Percentiles rank a stretch among this genome's conserved stretches.
These are phyloP conservation scores for Candida pini DNA, from an alignment of 805 yeast species.

Conservation along the genomic window DNA sequence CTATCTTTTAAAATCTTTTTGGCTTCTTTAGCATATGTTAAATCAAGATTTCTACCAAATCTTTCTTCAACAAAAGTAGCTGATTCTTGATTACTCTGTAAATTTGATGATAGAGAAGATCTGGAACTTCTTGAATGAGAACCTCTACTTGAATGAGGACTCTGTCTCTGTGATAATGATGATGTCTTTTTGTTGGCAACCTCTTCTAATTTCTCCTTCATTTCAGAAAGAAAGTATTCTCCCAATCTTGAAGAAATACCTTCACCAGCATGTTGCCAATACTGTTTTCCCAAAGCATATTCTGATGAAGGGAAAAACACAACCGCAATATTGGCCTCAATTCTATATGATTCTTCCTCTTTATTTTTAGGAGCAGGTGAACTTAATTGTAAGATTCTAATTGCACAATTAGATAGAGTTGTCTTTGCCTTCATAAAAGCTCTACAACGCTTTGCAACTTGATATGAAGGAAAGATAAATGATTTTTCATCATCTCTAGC, in stretches of 20 bases:
- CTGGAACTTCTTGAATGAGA: slow-evolving; percentile 22
- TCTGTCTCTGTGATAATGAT: slow-evolving; percentile 3
- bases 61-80: slow-evolving; percentile 77
- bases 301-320: slow-evolving; percentile 67
- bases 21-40: slow-evolving; percentile 70
- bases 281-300: slow-evolving; percentile 65
- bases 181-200: slow-evolving; percentile 19
- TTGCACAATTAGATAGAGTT: slow-evolving; percentile 29
- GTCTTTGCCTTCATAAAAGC: slow-evolving; percentile 56
- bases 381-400: slow-evolving; percentile 67
- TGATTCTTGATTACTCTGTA: slow-evolving; percentile 40
- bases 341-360: slow-evolving; percentile 52
- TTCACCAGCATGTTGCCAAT: slow-evolving; percentile 98
- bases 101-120: slow-evolving; percentile 19
- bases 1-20: slow-evolving; percentile 68
- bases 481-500: slow-evolving; percentile 76
- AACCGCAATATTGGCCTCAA: slow-evolving; percentile 67
- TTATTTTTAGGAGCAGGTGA: slow-evolving; percentile 60
- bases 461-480: slow-evolving; percentile 72
- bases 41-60: slow-evolving; percentile 83
- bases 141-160: slow-evolving; percentile 3
- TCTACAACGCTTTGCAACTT: slow-evolving; percentile 79
- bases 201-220: slow-evolving; percentile 36
- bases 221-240: slow-evolving; percentile 70
- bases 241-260: slow-evolving; percentile 90